Evolutionary conservation across 2,329 filamentous ascomycete genomes (phyloP).

Genomic region (Hypocreales sp.): DNA sequence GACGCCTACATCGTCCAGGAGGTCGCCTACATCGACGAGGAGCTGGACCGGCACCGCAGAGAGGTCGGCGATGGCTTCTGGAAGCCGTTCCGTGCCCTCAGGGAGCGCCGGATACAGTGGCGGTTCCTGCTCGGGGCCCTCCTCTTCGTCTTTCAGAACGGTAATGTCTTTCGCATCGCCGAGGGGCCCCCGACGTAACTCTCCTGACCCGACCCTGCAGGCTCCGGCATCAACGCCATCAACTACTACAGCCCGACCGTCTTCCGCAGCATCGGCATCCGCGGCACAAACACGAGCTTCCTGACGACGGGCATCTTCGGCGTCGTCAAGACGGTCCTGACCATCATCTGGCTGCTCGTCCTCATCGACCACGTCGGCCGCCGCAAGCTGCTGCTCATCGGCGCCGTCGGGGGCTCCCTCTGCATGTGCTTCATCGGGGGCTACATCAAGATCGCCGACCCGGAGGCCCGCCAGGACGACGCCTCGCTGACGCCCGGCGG

Average conservation of each 20-base stretch:
- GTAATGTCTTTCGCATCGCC: too few relatives aligned
- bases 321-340: slow-evolving; percentile 19
- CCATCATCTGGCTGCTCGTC: slow-evolving; percentile 23
- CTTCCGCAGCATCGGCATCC: slow-evolving; percentile 15
- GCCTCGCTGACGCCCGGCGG: too few relatives aligned
- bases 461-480: slow-evolving; percentile 1
- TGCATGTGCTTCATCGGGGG: slow-evolving; percentile 24
- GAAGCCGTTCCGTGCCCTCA: too few relatives aligned
- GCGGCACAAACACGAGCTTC: slow-evolving; percentile 14
- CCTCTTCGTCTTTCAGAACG: too few relatives aligned
- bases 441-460: slow-evolving; percentile 17
- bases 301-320: slow-evolving; percentile 26
- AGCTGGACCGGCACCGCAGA: slow-evolving; percentile 26
- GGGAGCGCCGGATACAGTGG: too few relatives aligned
- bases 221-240: too few relatives aligned
- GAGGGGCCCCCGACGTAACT: too few relatives aligned
- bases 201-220: too few relatives aligned
- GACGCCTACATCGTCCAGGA: slow-evolving; percentile 26
- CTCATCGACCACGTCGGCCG: slow-evolving; percentile 32
- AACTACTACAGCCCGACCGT: too few relatives aligned
- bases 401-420: slow-evolving; percentile 18
- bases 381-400: slow-evolving; percentile 28
- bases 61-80: too few relatives aligned
- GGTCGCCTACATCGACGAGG: slow-evolving; percentile 39
- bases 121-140: too few relatives aligned